These are phyloP conservation scores for Xylariales sp. DNA, from an alignment of 2,329 filamentous ascomycete species.

Conservation along the genomic window DNA sequence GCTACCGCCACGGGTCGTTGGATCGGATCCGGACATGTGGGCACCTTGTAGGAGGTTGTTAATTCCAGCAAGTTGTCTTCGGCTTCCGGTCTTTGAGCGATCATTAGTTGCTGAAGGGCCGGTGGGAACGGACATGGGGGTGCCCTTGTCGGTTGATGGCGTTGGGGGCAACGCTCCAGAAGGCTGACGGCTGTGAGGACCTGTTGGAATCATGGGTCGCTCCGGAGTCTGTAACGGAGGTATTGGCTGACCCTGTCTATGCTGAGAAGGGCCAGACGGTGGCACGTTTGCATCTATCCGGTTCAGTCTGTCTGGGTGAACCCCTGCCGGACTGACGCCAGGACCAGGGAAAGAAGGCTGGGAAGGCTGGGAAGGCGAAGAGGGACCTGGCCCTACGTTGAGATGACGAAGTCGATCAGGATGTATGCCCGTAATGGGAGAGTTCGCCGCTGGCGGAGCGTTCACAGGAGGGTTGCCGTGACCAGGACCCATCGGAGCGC, in stretches of 20 bases:
- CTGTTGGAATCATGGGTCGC: conserved; percentile 24
- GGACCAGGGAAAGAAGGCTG: conserved; percentile 20
- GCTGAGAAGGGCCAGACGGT: conserved; percentile 19
- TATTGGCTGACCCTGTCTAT: conserved; percentile 17
- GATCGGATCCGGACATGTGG: conserved; percentile 22
- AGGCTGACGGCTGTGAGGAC: conserved; percentile 20
- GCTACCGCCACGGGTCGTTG: conserved; percentile 33
- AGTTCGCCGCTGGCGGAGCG: conserved; percentile 16
- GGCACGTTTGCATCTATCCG: conserved; percentile 28
- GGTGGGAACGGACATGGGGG: conserved; percentile 25
- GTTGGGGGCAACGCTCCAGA: conserved; percentile 15
- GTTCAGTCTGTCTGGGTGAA: conserved; percentile 39
- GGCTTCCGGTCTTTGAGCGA: conserved; percentile 34
- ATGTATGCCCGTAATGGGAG: conserved; percentile 23
- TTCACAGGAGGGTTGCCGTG: conserved; percentile 18
- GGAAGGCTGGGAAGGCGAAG: conserved; percentile 14
- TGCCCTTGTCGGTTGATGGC: conserved; percentile 20
- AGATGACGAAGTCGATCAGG: conserved; percentile 27
- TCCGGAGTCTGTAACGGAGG: conserved; percentile 28
- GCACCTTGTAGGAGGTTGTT: conserved; percentile 52
- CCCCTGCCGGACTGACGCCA: conserved; percentile 18
- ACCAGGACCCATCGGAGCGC: conserved; percentile 29
- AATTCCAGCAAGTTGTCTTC: conserved; percentile 54
- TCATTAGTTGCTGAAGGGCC: conserved; percentile 28
- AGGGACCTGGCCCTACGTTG: conserved; percentile 13